Evolutionary conservation across 306 rosid species (phyloP).

Genomic region (Sicyos edulis): DNA sequence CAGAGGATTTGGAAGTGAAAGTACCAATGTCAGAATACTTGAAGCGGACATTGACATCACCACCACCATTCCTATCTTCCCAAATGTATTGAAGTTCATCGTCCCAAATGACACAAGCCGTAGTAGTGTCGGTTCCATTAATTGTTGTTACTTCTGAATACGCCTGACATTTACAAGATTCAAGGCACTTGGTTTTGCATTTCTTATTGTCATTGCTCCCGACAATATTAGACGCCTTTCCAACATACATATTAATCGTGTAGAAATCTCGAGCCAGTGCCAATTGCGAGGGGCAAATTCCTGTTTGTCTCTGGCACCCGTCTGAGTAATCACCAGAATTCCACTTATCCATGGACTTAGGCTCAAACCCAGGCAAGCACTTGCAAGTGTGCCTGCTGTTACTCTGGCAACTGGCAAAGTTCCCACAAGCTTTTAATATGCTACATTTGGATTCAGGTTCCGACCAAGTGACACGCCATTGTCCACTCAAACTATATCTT

Average conservation of each 20-base stretch:
- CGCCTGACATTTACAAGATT: background rate
- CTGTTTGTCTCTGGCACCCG: constrained; percentile 47
- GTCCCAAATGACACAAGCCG: constrained; percentile 7
- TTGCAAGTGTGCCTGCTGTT: constrained; percentile 31
- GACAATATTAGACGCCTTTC: constrained; percentile 17
- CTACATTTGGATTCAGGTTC: constrained; percentile 44
- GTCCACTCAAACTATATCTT: constrained; percentile 22
- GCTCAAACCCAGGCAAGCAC: constrained; percentile 42
- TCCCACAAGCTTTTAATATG: constrained; percentile 44
- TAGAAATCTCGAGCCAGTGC: constrained; percentile 5
- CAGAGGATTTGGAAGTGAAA: no score
- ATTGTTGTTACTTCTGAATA: background rate
- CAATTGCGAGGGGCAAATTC: constrained; percentile 25
- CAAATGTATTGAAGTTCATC: background rate
- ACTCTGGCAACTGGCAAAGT: constrained; percentile 43
- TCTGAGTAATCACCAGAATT: constrained; percentile 15
- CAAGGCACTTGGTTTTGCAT: constrained; percentile 1
- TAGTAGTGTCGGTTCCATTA: fast-evolving
- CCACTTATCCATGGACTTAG: constrained; percentile 34
- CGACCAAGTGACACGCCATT: constrained; percentile 46
- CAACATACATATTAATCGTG: constrained; percentile 16
- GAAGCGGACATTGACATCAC: no score
- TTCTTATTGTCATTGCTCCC: background rate
- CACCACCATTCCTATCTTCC: no score
- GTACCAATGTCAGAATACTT: no score